Base-by-base conservation (phyloP, 208 protist genomes). In the Strigomonas oncopelti region DNA sequence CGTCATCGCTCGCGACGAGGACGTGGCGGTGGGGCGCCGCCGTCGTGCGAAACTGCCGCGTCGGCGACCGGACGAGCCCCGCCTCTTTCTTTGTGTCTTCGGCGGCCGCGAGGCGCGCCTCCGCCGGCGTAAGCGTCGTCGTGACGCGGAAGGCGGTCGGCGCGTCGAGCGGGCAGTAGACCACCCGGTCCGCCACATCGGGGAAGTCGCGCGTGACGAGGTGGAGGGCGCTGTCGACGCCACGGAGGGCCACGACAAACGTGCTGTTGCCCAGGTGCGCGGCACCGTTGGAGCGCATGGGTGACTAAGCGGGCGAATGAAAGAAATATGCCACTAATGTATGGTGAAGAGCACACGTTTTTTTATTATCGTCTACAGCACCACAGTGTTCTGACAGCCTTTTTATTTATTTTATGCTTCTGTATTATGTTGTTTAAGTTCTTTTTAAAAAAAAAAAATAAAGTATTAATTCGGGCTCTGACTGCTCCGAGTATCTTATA, bases 211-310 rank as follows among this genome's bases (percentile, higher is more conserved):
- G 80, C 13, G 87, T 92, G 60, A 89, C 80, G 32, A 96, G 71
- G 59, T 81, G 85, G 0, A 83, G 45, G 34, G 67, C 57, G 20
- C 79, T 77, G 0, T 65, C 75, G 48, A 69, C 69, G 61, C 90
- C 81, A 9, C 74, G 69, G 1, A 82, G 81, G 45, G 69, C 75
- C 24, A 74, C 57, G 24, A 87, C 52, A 61, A 96, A 96, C 13
- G 84, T 85, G 77, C 93, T 83, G 65, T 96, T 92, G 63, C 76
- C 83, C 36, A 96, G 69, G 67, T 96, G 90, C 18, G 67, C 77
- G 1, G 77, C 86, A 65, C 88, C 85, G 67, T 96, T 96, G 4
- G 90, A 90, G 20, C 75, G 71, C 90, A 96, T 96, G 0, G 14
- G 42, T 25, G 5, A 31, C 28, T n/a, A 2, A 25, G 9, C 7